A percentile compares a stretch with the other conserved stretches of the same genome.
Conservation (phyloP, 2,329 filamentous ascomycete species). For the Fusarium sp. region DNA sequence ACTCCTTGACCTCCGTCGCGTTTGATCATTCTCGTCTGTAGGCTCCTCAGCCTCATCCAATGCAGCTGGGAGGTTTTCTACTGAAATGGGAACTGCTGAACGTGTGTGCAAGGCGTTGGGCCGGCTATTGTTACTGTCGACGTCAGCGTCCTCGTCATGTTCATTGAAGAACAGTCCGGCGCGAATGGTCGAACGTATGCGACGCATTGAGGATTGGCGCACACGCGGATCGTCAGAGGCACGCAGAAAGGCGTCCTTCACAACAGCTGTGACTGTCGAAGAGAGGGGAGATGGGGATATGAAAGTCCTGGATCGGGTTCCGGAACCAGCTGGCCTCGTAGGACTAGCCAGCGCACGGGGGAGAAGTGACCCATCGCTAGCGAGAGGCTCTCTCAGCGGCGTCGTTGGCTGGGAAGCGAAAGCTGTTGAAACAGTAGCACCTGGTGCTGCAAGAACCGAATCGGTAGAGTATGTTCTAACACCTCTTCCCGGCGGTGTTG, state of each 20-base stretch:
- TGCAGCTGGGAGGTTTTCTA: conserved; percentile 43
- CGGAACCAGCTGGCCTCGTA: conserved; percentile 47
- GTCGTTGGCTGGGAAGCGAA: conserved; percentile 51
- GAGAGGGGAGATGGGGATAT: conserved; percentile 72
- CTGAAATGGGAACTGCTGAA: conserved; percentile 44
- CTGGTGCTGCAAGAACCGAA: conserved; percentile 48
- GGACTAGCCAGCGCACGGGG: conserved; percentile 48
- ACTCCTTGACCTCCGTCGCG: conserved; percentile 55
- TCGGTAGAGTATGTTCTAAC: conserved; percentile 56
- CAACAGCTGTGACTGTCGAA: conserved; percentile 69
- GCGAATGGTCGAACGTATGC: conserved; percentile 64
- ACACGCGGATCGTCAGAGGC: conserved; percentile 57
- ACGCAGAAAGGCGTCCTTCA: conserved; percentile 67
- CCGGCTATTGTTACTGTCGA: conserved; percentile 20
- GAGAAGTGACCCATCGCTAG: conserved; percentile 48
- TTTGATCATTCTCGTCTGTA: conserved; percentile 31
- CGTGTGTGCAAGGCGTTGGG: conserved; percentile 35
- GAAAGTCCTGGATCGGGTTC: conserved; percentile 59
- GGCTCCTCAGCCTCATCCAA: conserved; percentile 39
- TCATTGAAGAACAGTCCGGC: conserved; percentile 68
- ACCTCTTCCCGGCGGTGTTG: conserved; percentile 52
- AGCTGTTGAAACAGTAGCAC: conserved; percentile 31
- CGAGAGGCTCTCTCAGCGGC: conserved; percentile 50
- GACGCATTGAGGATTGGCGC: conserved; percentile 60
- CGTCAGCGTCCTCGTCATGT: conserved; percentile 53